Base-by-base conservation (phyloP, 495 filamentous ascomycete species). In the Penicillium coprophilum region DNA sequence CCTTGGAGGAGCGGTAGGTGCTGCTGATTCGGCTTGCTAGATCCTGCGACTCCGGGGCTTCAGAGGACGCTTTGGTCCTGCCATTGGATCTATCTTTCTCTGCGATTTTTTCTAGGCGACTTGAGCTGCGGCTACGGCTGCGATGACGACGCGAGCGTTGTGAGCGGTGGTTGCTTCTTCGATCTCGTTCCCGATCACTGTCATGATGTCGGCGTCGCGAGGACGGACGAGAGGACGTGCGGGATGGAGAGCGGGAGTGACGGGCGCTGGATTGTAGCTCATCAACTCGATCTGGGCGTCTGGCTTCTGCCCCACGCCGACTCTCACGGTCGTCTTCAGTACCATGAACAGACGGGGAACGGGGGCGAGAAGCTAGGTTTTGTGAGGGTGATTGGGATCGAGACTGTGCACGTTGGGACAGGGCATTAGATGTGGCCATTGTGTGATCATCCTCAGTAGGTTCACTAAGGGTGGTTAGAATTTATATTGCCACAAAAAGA, bases 291-390 rank as follows among this genome's bases (percentile, higher is more conserved):
- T 56, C 63, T 15, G 34, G 19, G 10, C 34, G 57, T 20, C 30
- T 72, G 50, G 69, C 63, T 7, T 72, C 71, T 50, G 72, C 71
- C 31, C 82, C 80, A 12, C 73, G 73, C 31, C 72, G 64, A 45
- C 70, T 67, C 30, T 84, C 78, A 30, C 63, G 59, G 15, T 77
- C 80, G 27, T 82, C 79, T 24, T 77, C 77, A 15, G 73, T 75
- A 28, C 73, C 73, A 12, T 77, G 72, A 0, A 65, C 61, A 24
- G 77, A 84, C 8, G 72, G 63, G 4, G 85, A 87, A 12, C 79
- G 82, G 59, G 84, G 78, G n/a, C 82, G 83, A 67, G 84, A 78
- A 40, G 71, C 72, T 57, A 74, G 79, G 38, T 71, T 72, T 23
- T 82, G 76, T 13, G 82, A 80, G 59, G 80, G 81, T 32, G 85